A percentile compares a stretch with the other conserved stretches of the same genome.
phyloP scores from a whole-genome alignment of 2,329 filamentous ascomycete species.

The Xylariaceae sp. region DNA sequence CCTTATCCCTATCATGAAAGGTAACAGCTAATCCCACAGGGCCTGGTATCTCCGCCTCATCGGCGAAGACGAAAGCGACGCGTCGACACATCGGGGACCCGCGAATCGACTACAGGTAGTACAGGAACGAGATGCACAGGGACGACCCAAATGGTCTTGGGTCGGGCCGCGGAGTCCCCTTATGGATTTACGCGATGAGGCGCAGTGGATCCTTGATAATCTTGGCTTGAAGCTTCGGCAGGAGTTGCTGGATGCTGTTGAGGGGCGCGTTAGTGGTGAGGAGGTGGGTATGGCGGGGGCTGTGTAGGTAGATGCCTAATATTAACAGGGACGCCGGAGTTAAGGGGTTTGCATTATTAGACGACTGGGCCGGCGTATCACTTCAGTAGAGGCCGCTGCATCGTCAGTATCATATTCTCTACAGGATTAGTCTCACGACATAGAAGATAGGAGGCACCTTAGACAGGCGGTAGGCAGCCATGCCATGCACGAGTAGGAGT shows the following conservation, averaged over 20 bases:
- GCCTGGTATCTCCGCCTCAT: constrained; percentile 76
- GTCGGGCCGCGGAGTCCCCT: constrained; percentile 63
- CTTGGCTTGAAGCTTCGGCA: constrained; percentile 52
- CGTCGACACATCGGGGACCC: constrained; percentile 44
- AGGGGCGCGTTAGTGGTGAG: constrained; percentile 14
- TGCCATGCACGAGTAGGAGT: not conserved
- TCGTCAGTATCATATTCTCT: no score
- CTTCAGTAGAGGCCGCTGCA: no score
- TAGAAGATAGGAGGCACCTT: not conserved
- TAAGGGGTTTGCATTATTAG: not conserved
- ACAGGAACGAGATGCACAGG: not conserved
- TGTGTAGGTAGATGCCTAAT: constrained; percentile 22
- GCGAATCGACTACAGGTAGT: constrained; percentile 11
- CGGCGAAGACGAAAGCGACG: constrained; percentile 54
- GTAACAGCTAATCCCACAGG: constrained; percentile 40
- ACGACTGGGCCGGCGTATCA: no score
- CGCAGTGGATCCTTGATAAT: constrained; percentile 67
- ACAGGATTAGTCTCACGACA: not conserved
- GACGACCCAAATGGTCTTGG: constrained; percentile 60
- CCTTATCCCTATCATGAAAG: not conserved
- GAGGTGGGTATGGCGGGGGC: constrained; percentile 14
- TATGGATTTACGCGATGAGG: constrained; percentile 62
- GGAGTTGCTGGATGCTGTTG: constrained; percentile 37
- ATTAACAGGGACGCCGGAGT: not conserved
- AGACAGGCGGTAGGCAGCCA: no score